Percentiles rank a stretch among this genome's conserved stretches.
These are phyloP conservation scores for Penstemon barbatus DNA, from an alignment of 257 asterid genomes.

Conservation along the genomic window DNA sequence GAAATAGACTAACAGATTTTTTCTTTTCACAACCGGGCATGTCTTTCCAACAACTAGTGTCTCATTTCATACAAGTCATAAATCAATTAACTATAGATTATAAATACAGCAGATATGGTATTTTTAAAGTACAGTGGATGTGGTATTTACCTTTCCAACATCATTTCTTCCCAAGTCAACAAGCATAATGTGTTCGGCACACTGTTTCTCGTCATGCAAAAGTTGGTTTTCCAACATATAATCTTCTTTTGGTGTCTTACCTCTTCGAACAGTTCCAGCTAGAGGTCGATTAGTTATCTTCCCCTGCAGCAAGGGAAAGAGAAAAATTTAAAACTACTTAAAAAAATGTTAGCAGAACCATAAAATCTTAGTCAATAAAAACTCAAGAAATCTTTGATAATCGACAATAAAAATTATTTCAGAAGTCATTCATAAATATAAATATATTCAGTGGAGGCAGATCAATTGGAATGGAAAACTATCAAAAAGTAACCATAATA, in stretches of 20 bases:
- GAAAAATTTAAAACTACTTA: not conserved
- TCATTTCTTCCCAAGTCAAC: slow-evolving; percentile 99
- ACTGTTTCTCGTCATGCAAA: slow-evolving; percentile 79
- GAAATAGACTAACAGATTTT: not conserved
- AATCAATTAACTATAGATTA: too few relatives aligned
- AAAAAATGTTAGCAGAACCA: not conserved
- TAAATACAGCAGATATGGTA: too few relatives aligned
- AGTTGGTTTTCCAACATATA: slow-evolving; percentile 87
- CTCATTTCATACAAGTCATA: not conserved
- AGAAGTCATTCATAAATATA: not conserved
- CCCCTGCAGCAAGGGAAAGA: slow-evolving; percentile 49
- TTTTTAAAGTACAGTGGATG: not conserved
- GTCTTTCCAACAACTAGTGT: not conserved
- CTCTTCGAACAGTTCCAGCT: slow-evolving; percentile 95
- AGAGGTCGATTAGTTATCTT: slow-evolving; percentile 83
- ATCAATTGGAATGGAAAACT: too few relatives aligned
- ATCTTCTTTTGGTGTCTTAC: slow-evolving; percentile 92
- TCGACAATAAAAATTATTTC: not conserved
- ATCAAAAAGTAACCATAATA: too few relatives aligned
- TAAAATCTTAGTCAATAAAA: not conserved
- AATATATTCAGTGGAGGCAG: not conserved
- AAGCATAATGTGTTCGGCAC: slow-evolving; percentile 98
- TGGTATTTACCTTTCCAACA: slow-evolving; percentile 82
- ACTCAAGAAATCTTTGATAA: not conserved
- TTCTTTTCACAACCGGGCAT: not conserved